These are phyloP conservation scores for Prunus davidiana DNA, from an alignment of 306 rosid species.

Conservation along the genomic window DNA sequence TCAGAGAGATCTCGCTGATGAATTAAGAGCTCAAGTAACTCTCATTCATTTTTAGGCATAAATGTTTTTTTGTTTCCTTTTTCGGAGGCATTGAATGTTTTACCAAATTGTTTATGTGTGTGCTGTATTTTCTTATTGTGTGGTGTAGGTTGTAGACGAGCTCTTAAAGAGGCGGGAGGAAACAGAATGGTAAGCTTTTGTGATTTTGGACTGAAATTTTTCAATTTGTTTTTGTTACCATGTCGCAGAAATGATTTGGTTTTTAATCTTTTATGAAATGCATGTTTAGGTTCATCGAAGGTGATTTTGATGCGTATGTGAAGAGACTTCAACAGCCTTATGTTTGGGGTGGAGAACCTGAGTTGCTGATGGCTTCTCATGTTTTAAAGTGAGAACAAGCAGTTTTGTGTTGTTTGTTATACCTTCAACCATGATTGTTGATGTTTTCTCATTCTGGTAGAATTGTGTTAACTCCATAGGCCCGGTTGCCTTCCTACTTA, in stretches of 20 bases:
- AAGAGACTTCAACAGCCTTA: constrained; percentile 62
- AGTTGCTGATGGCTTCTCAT: constrained; percentile 90
- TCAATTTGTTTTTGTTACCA: background rate
- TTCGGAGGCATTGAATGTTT: background rate
- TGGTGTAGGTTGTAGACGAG: constrained; percentile 73
- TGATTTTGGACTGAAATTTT: background rate
- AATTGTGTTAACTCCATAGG: background rate
- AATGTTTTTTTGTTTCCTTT: too few species aligned
- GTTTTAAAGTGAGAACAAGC: constrained; percentile 55
- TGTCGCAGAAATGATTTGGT: background rate
- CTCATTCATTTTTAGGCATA: background rate
- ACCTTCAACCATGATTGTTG: background rate
- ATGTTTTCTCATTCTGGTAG: background rate
- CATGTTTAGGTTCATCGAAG: constrained; percentile 73
- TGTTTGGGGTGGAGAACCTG: constrained; percentile 98
- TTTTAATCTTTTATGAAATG: background rate
- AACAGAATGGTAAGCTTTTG: constrained; percentile 68
- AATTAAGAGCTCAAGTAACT: constrained; percentile 79
- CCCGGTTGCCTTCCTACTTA: background rate
- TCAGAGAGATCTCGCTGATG: constrained; percentile 88
- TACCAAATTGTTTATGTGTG: background rate
- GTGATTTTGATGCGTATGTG: constrained; percentile 79
- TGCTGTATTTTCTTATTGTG: background rate
- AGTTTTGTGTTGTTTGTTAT: constrained; percentile 20
- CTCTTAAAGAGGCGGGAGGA: constrained; percentile 81